Evolutionary conservation across 1,284 basidiomycete species (phyloP).

Genomic region (Schizophyllum commune): DNA sequence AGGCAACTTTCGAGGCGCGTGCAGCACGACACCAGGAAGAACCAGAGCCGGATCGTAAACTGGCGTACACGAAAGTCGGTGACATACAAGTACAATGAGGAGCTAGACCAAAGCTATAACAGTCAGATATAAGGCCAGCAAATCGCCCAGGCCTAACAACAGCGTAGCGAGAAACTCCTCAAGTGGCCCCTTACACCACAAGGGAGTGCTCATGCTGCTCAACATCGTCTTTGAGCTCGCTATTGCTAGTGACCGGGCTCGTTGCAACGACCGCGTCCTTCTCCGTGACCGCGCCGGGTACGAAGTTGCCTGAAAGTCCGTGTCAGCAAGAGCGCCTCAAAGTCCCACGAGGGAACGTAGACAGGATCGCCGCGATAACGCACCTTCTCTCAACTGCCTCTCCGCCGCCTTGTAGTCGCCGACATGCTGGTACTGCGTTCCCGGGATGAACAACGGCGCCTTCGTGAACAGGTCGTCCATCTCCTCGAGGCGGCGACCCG

Average conservation of each 20-base stretch:
- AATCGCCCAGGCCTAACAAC: too few relatives aligned
- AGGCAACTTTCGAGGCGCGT: too few relatives aligned
- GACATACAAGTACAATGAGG: too few relatives aligned
- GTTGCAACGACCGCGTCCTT: neutral
- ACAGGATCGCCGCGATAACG: neutral
- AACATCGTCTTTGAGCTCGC: neutral
- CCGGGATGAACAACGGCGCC: slow-evolving; percentile 41
- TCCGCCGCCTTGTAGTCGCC: slow-evolving; percentile 34
- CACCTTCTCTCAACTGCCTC: slow-evolving; percentile 35
- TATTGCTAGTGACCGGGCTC: neutral
- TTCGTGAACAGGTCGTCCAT: slow-evolving; percentile 49
- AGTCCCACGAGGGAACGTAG: neutral
- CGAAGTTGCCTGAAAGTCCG: neutral
- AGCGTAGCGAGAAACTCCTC: too few relatives aligned
- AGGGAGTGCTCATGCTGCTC: neutral
- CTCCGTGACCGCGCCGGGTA: neutral
- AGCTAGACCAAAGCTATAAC: too few relatives aligned
- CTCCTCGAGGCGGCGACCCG: slow-evolving; percentile 42
- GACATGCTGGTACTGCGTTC: slow-evolving; percentile 30
- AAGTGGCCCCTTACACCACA: too few relatives aligned
- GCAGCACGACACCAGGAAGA: too few relatives aligned
- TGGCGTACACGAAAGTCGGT: too few relatives aligned
- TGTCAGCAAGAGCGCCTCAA: neutral
- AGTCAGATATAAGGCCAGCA: too few relatives aligned
- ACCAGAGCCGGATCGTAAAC: too few relatives aligned